phyloP scores from a whole-genome alignment of 129 eudicot genomes.

The Flaveria brownii region DNA sequence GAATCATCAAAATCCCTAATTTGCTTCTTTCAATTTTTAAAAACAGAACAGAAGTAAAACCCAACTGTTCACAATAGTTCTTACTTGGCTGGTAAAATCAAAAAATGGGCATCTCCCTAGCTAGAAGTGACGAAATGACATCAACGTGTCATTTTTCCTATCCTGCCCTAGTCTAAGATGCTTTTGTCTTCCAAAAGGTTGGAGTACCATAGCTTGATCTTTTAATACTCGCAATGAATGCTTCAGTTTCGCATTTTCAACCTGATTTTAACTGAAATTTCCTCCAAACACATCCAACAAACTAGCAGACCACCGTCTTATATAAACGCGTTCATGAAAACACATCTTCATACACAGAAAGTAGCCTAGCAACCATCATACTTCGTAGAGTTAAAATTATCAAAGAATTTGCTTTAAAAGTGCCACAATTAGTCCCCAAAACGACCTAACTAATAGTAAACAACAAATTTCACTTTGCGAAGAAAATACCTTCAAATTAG shows the following conservation, averaged over 20 bases:
- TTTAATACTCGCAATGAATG: slow-evolving; percentile 7
- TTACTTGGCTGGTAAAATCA: neutral
- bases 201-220: too few species aligned
- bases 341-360: too few species aligned
- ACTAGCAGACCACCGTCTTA: too few species aligned
- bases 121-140: slow-evolving; percentile 17
- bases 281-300: neutral
- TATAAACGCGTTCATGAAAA: too few species aligned
- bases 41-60: slow-evolving; percentile 6
- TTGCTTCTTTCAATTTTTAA: neutral
- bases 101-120: neutral
- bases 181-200: too few species aligned
- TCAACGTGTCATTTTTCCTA: neutral
- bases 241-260: neutral
- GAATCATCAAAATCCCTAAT: slow-evolving; percentile 20
- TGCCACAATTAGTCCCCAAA: slow-evolving; percentile 5
- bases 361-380: slow-evolving; percentile 7
- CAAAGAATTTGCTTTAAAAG: too few species aligned
- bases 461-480: too few species aligned
- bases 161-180: slow-evolving; percentile 11
- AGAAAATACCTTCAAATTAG: too few species aligned
- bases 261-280: slow-evolving; percentile 1
- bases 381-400: neutral
- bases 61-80: slow-evolving; percentile 5
- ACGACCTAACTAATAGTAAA: neutral